Evolutionary conservation across 1,284 basidiomycete genomes (phyloP).

Genomic region (Schizophyllum commune): DNA sequence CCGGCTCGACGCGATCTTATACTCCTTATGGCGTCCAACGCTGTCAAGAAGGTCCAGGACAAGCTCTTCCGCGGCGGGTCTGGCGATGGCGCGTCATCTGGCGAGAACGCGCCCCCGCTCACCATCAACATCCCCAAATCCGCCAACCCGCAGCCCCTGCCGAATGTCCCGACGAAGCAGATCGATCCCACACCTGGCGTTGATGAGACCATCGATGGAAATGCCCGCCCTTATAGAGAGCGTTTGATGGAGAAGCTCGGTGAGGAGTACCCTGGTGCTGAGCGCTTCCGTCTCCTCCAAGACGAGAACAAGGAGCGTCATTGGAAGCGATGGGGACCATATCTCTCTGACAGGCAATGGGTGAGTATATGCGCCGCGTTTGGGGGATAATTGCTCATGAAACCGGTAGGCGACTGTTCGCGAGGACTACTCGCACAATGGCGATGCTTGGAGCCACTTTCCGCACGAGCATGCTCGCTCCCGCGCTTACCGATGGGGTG

Average conservation of each 20-base stretch:
- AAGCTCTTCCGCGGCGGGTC: conserved; percentile 55
- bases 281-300: conserved; percentile 66
- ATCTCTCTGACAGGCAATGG: conserved; percentile 97
- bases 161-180: conserved; percentile 35
- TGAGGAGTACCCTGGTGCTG: conserved; percentile 54
- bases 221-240: conserved; percentile 40
- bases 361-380: conserved; percentile 37
- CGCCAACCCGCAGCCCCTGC: conserved; percentile 28
- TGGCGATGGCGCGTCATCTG: conserved; percentile 12
- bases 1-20: neutral
- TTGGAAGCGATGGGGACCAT: conserved; percentile 99
- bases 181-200: conserved; percentile 25
- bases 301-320: conserved; percentile 65
- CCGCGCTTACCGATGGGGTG: conserved; percentile 96
- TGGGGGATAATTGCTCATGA: conserved; percentile 3
- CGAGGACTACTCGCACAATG: conserved; percentile 95
- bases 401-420: conserved; percentile 81
- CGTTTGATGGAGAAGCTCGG: conserved; percentile 55
- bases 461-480: conserved; percentile 93
- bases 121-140: conserved; percentile 76
- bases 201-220: conserved; percentile 20
- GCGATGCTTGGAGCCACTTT: conserved; percentile 97
- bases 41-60: conserved; percentile 60
- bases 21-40: conserved; percentile 21
- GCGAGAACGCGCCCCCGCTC: conserved; percentile 33